phyloP scores from a whole-genome alignment of 2,329 filamentous ascomycete genomes.

The Phialophora verrucosa region DNA sequence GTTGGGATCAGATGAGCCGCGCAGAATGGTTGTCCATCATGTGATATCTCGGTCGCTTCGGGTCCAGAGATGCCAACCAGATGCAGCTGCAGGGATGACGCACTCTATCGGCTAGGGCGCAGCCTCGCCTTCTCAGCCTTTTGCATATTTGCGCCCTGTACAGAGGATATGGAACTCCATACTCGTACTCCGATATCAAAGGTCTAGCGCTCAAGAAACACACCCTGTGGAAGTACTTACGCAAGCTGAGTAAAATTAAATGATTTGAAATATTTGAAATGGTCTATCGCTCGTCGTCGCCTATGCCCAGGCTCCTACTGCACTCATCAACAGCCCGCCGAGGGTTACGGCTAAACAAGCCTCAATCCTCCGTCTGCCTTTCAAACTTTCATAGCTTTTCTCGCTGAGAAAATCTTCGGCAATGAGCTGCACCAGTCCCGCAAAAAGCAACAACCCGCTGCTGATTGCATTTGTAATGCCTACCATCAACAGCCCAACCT shows the following conservation, averaged over 20 bases:
- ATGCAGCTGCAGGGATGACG: slow-evolving; percentile 11
- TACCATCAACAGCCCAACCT: slow-evolving; percentile 78
- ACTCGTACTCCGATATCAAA: neutral
- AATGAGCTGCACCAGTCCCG: slow-evolving; percentile 80
- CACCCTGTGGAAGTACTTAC: neutral
- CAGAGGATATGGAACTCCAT: too few relatives aligned
- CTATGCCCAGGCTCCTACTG: slow-evolving; percentile 70
- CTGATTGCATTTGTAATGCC: slow-evolving; percentile 88
- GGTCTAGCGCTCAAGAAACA: neutral
- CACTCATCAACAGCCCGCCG: slow-evolving; percentile 67
- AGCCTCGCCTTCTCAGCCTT: neutral
- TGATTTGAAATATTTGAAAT: neutral
- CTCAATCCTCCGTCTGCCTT: slow-evolving; percentile 63
- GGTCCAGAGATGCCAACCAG: neutral
- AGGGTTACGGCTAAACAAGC: slow-evolving; percentile 67
- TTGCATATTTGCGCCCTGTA: neutral
- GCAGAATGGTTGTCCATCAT: neutral
- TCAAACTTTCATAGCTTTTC: slow-evolving; percentile 65
- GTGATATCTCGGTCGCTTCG: neutral
- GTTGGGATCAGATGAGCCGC: neutral
- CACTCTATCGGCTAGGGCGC: neutral
- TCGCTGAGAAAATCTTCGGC: slow-evolving; percentile 81
- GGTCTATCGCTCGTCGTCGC: neutral
- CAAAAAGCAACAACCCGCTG: slow-evolving; percentile 78
- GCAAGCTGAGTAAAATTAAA: neutral